phyloP scores from a whole-genome alignment of 805 yeast genomes.

The Wickerhamiella sergipiensis region DNA sequence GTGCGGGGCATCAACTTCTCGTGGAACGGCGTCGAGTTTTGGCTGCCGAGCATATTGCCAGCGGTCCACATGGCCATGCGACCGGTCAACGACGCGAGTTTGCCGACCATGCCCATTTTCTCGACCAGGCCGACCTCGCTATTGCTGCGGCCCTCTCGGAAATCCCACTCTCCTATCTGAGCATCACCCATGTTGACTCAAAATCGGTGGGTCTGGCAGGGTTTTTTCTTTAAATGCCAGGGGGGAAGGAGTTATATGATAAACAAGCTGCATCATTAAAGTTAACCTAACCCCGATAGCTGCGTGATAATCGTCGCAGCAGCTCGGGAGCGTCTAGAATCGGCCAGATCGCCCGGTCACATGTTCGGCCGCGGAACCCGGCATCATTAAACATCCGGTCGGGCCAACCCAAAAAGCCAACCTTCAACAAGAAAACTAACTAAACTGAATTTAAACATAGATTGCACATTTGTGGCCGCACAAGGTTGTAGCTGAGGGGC shows the following conservation, averaged over 20 bases:
- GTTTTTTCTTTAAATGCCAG: too few relatives aligned
- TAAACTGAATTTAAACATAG: too few relatives aligned
- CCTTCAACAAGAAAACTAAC: too few relatives aligned
- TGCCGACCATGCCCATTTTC: not conserved
- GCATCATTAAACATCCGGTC: too few relatives aligned
- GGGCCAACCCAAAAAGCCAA: too few relatives aligned
- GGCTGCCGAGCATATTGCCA: not conserved
- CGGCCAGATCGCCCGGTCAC: too few relatives aligned
- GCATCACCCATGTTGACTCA: not conserved
- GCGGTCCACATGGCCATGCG: not conserved
- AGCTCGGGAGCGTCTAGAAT: not conserved
- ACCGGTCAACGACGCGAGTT: not conserved
- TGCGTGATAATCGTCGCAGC: not conserved
- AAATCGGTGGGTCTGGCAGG: not conserved
- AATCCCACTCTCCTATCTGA: conserved; percentile 3
- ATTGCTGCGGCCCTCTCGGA: conserved; percentile 4
- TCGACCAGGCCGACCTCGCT: not conserved
- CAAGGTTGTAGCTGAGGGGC: too few relatives aligned
- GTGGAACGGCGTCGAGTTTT: not conserved
- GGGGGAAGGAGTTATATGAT: not conserved
- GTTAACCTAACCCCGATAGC: not conserved
- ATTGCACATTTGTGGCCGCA: too few relatives aligned
- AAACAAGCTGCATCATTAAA: not conserved
- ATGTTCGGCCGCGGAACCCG: too few relatives aligned
- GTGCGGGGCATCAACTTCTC: not conserved